Base-by-base conservation (phyloP, 2,329 filamentous ascomycete genomes). In the Akanthomyces lecanii region DNA sequence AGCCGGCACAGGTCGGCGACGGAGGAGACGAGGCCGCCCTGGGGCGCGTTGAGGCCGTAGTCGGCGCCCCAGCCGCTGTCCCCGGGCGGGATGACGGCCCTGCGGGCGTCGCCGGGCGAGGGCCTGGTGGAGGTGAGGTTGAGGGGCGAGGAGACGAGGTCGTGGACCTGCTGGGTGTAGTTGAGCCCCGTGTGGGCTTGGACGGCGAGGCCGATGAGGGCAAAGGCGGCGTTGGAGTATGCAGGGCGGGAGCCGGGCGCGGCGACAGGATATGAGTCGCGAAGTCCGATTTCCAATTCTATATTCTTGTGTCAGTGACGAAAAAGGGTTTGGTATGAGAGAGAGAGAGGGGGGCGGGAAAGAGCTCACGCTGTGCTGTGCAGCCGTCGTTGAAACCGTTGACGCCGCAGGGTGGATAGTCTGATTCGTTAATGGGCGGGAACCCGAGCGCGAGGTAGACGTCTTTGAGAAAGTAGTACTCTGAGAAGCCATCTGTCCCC, bases 191-290 rank as follows among this genome's bases (percentile, higher is more conserved):
- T 75, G 21, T 64, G 67, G 1, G 69, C 55, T 25, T 76, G 70
- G 0, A 79, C 64, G 0, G 72, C 75, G 54, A 77, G 68, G 5
- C 70, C 68, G 33, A 78, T 69, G 7, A 79, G 54, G 16, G 70
- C 71, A 62, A 77, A 80, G 0, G 75, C 75, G 18, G 78, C 66
- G 59, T 75, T 78, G 5, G 77, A 79, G 64, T 80, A 80, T 0
- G 74, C 70, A 0, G 78, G 76, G 3, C 71, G 69, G 4, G 74
- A 69, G 60, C 72, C 69, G 3, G 71, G 69, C 1, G 71, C 48
- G 1, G 69, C 68, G 21, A 76, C 69, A 0, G 73, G 75, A 40
- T 73, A 68, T 12, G 68, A 67, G 1, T 63, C 63, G 21, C 64
- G 68, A 67, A 78, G 71, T 4, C 72, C 74, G 0, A 68, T 11